These are phyloP conservation scores for Saccharomycopsis babjevae DNA, from an alignment of 805 yeast genomes.

Conservation along the genomic window DNA sequence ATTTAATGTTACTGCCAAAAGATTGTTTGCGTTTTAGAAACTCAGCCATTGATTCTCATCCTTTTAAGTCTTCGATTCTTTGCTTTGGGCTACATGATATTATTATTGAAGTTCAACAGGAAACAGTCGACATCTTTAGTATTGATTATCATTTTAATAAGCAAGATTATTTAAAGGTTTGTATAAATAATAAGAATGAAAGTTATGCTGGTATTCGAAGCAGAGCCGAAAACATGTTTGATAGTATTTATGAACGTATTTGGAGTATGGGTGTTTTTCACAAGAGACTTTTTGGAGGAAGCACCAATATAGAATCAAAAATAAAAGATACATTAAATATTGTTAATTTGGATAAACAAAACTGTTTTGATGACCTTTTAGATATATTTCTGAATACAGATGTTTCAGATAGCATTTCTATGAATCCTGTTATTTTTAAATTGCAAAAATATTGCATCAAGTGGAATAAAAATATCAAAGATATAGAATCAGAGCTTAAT, in stretches of 20 bases:
- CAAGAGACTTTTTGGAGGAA: not conserved
- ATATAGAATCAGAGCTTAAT: not conserved
- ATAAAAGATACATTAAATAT: not conserved
- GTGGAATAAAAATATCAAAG: not conserved
- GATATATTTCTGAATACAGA: not conserved
- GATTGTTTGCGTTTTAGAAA: not conserved
- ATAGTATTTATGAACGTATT: not conserved
- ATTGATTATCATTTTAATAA: not conserved
- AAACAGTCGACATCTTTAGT: not conserved
- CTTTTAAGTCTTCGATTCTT: not conserved
- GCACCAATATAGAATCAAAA: not conserved
- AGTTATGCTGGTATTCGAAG: not conserved
- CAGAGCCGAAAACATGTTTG: not conserved
- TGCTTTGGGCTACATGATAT: not conserved
- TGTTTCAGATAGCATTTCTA: not conserved
- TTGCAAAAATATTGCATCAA: not conserved
- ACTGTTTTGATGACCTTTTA: not conserved
- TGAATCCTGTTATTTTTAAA: not conserved
- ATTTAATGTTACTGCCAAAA: not conserved
- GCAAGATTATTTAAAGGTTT: not conserved
- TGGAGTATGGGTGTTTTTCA: not conserved
- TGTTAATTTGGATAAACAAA: not conserved
- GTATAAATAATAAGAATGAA: not conserved
- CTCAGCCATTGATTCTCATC: not conserved
- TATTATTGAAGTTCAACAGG: not conserved